Conservation (phyloP, 176 grass and related monocot species). For the Tuctoria greenei region DNA sequence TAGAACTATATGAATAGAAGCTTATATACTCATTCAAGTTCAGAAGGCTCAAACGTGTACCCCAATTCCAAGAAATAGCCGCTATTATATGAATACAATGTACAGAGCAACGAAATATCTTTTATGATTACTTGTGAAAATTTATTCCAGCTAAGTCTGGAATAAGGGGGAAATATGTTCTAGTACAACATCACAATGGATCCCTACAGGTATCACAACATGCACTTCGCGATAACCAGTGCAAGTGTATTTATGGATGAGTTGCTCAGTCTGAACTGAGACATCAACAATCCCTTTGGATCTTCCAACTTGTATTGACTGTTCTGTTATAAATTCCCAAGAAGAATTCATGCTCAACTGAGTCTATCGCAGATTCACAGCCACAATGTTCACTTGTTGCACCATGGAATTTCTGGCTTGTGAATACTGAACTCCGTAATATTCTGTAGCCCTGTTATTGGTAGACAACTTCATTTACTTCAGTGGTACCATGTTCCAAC, state of each 20-base stretch:
- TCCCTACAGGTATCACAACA: constrained; percentile 21
- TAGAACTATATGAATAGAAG: not conserved
- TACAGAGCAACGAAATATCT: constrained; percentile 43
- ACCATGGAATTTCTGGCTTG: not conserved
- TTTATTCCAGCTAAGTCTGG: constrained; percentile 24
- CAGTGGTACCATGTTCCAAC: constrained; percentile 15
- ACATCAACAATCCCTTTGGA: constrained; percentile 14
- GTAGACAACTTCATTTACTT: constrained; percentile 5
- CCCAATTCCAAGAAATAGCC: constrained; percentile 7
- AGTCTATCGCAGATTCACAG: not conserved
- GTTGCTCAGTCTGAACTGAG: constrained; percentile 24
- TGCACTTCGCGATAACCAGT: constrained; percentile 10
- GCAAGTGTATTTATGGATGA: constrained; percentile 23
- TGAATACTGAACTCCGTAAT: not conserved
- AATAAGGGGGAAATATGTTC: constrained; percentile 16
- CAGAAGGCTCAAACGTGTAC: not conserved
- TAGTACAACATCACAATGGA: constrained; percentile 40
- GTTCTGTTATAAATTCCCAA: not conserved
- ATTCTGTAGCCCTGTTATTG: constrained; percentile 2
- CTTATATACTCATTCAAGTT: constrained; percentile 30
- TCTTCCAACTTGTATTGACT: not conserved
- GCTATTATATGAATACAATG: constrained; percentile 34
- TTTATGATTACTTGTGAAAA: constrained; percentile 26
- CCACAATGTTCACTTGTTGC: constrained; percentile 13
- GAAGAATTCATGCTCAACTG: constrained; percentile 8